A percentile compares a stretch with the other conserved stretches of the same genome.
These are phyloP conservation scores for Starmera stellimalicola DNA, from an alignment of 1,139 yeast species.

Conservation along the genomic window DNA sequence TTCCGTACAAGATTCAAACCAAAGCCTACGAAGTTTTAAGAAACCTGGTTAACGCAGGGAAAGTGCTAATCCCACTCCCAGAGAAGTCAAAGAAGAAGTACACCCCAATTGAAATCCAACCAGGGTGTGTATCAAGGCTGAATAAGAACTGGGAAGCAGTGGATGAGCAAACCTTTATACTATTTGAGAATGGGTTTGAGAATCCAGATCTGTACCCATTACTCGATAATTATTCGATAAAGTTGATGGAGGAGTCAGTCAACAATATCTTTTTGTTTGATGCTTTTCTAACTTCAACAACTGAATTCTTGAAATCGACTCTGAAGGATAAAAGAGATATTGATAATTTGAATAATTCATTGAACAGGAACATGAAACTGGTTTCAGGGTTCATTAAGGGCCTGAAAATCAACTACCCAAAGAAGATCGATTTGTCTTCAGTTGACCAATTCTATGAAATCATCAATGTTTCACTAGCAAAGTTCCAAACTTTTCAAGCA, in stretches of 20 bases:
- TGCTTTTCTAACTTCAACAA: conserved; percentile 11
- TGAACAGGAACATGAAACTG: conserved; percentile 16
- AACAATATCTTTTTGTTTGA: conserved; percentile 18
- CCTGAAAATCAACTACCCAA: conserved; percentile 10
- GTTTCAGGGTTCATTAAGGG: conserved; percentile 16
- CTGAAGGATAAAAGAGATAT: too few relatives aligned
- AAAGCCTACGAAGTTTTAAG: too few relatives aligned
- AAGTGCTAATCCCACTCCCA: too few relatives aligned
- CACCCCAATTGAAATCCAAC: too few relatives aligned
- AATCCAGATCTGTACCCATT: conserved; percentile 12
- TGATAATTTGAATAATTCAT: conserved; percentile 5
- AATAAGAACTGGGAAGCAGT: conserved; percentile 14
- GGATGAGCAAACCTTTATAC: conserved; percentile 3
- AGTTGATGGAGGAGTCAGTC: conserved; percentile 13
- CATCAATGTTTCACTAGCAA: conserved; percentile 16
- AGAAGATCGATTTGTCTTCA: conserved; percentile 5
- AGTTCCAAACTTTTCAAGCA: conserved; percentile 17
- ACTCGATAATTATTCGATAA: conserved; percentile 12
- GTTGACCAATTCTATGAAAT: conserved; percentile 13
- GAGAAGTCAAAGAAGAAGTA: too few relatives aligned
- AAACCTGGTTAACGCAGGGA: too few relatives aligned
- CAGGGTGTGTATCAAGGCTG: conserved; percentile 12
- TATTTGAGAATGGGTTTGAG: conserved; percentile 14
- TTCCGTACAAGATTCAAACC: too few relatives aligned
- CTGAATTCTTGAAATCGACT: too few relatives aligned